phyloP scores from a whole-genome alignment of 1,284 basidiomycete species.

The Cryptococcus sp. region DNA sequence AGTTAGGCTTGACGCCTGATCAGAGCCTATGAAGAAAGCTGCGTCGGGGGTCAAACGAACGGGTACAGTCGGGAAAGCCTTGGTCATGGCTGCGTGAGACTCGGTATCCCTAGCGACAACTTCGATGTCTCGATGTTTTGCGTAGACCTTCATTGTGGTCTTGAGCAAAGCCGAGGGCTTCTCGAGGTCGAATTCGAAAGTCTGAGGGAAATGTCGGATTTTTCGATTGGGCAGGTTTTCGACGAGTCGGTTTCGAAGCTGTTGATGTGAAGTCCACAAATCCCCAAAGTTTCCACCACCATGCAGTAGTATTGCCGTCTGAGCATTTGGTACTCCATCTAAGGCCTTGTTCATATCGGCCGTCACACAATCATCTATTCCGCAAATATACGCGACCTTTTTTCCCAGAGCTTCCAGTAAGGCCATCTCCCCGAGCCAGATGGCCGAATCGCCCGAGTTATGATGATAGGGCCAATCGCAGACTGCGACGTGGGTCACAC shows the following conservation, averaged over 20 bases:
- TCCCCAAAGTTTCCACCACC: constrained; percentile 9
- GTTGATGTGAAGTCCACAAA: constrained; percentile 6
- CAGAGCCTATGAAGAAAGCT: constrained; percentile 6
- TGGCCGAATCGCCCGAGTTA: constrained; percentile 9
- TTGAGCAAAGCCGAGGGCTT: constrained; percentile 1
- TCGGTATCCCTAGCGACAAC: constrained; percentile 2
- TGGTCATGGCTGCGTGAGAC: background rate
- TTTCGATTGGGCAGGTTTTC: constrained; percentile 2
- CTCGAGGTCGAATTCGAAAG: constrained; percentile 5
- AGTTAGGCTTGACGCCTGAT: constrained; percentile 5
- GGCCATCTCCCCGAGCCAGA: constrained; percentile 5
- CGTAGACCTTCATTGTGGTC: constrained; percentile 1
- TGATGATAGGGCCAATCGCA: constrained; percentile 8
- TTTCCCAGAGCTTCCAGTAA: constrained; percentile 5
- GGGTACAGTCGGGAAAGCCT: background rate
- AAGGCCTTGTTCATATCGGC: constrained; percentile 4
- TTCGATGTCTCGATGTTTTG: constrained; percentile 1
- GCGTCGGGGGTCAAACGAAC: constrained; percentile 6
- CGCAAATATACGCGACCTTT: constrained; percentile 5
- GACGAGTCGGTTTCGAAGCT: constrained; percentile 4
- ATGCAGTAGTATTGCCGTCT: constrained; percentile 5
- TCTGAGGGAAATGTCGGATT: constrained; percentile 8
- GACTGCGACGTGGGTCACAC: constrained; percentile 6
- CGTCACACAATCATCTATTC: constrained; percentile 2
- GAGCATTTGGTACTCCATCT: background rate